Evolutionary conservation across 345 rosid species (phyloP).

Genomic region (Ailanthus altissimus): DNA sequence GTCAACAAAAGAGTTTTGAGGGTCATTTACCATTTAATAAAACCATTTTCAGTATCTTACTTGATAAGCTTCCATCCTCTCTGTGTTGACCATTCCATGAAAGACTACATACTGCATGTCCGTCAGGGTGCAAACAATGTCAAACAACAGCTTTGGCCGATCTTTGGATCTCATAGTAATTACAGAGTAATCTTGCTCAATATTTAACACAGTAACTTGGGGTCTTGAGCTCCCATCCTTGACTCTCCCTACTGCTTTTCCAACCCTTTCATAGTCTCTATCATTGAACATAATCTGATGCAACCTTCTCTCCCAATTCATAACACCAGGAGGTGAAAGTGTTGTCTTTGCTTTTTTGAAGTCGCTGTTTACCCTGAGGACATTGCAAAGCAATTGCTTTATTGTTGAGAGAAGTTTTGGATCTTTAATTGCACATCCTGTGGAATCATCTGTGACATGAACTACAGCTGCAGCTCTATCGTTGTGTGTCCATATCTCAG

Average conservation of each 20-base stretch:
- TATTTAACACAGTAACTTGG: slow-evolving; percentile 62
- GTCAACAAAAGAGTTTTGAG: neutral
- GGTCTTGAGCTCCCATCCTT: slow-evolving; percentile 57
- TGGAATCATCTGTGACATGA: slow-evolving; percentile 65
- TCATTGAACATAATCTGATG: slow-evolving; percentile 96
- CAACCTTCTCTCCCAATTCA: slow-evolving; percentile 75
- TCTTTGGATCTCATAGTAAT: slow-evolving; percentile 82
- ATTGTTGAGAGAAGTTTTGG: slow-evolving; percentile 60
- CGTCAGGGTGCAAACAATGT: slow-evolving; percentile 83
- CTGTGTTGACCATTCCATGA: slow-evolving; percentile 83
- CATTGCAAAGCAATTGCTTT: slow-evolving; percentile 63
- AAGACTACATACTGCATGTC: slow-evolving; percentile 94
- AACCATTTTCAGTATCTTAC: slow-evolving; percentile 37
- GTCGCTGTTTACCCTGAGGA: slow-evolving; percentile 61
- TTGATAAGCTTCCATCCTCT: slow-evolving; percentile 77
- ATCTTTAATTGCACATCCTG: slow-evolving; percentile 64
- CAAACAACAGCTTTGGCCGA: slow-evolving; percentile 82
- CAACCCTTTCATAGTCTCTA: slow-evolving; percentile 80
- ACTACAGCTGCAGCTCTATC: slow-evolving; percentile 89
- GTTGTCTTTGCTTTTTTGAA: slow-evolving; percentile 57
- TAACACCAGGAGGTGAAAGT: slow-evolving; percentile 58
- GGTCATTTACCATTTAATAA: neutral
- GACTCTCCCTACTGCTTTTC: slow-evolving; percentile 35
- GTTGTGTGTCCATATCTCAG: slow-evolving; percentile 98
- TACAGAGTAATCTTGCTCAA: slow-evolving; percentile 77